Evolutionary conservation across 352 stramenopile genomes (phyloP).

Genomic region (Globisporangium mamillatum): DNA sequence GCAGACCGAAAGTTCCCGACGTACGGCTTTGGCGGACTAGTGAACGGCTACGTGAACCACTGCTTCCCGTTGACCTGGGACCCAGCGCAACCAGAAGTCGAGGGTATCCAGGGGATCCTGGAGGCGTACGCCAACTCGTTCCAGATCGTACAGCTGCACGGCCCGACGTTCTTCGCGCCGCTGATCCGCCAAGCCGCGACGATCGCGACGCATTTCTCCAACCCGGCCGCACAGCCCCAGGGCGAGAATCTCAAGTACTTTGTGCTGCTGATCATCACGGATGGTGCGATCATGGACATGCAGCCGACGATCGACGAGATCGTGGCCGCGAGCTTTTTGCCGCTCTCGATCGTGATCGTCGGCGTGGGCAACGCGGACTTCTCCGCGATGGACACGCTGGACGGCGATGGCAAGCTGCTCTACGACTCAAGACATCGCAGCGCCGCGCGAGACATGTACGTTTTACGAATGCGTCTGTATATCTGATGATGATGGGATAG

Average conservation of each 20-base stretch:
- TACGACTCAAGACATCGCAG: constrained; percentile 31
- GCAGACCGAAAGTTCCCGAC: constrained; percentile 71
- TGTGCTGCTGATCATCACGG: constrained; percentile 69
- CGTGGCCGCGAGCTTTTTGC: constrained; percentile 57
- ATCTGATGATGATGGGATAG: background rate
- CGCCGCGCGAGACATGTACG: constrained; percentile 62
- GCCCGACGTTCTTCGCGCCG: constrained; percentile 79
- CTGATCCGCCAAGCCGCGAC: constrained; percentile 61
- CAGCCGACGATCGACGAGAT: constrained; percentile 68
- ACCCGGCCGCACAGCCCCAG: constrained; percentile 7
- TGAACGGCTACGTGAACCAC: constrained; percentile 62
- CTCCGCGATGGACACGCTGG: constrained; percentile 54
- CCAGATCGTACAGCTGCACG: constrained; percentile 62
- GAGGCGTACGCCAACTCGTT: constrained; percentile 63
- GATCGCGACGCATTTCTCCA: constrained; percentile 56
- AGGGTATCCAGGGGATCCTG: constrained; percentile 61
- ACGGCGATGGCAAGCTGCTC: constrained; percentile 62
- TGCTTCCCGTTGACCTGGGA: constrained; percentile 44
- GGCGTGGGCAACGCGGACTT: constrained; percentile 78
- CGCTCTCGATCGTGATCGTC: constrained; percentile 81
- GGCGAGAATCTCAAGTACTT: constrained; percentile 65
- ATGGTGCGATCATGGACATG: constrained; percentile 81
- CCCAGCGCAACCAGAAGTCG: constrained; percentile 53
- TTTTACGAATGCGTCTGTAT: background rate
- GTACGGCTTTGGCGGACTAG: constrained; percentile 75